A percentile compares a stretch with the other conserved stretches of the same genome.
phyloP scores from a whole-genome alignment of 129 eudicot species.

The Tagetes erecta region DNA sequence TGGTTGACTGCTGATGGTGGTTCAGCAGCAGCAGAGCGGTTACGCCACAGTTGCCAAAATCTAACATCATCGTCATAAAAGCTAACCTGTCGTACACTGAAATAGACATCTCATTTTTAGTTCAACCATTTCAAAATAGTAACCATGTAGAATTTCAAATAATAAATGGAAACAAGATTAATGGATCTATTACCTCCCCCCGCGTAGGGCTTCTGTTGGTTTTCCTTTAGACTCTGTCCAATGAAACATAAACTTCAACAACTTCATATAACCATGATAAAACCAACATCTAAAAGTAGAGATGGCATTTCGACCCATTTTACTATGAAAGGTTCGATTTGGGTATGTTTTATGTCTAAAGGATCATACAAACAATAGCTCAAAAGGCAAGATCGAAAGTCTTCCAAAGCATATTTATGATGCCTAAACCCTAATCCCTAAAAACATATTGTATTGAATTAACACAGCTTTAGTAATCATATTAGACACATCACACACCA shows the following conservation, averaged over 20 bases:
- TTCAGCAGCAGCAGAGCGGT: slow-evolving; percentile 95
- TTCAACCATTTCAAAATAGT: slow-evolving; percentile 23
- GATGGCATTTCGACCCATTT: not conserved
- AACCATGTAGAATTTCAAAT: slow-evolving; percentile 9
- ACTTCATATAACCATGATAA: slow-evolving; percentile 12
- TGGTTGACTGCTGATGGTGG: slow-evolving; percentile 84
- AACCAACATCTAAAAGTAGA: slow-evolving; percentile 24
- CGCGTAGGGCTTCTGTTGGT: slow-evolving; percentile 92
- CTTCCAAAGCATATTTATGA: not conserved
- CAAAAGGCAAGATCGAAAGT: not conserved
- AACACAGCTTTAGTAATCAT: not conserved
- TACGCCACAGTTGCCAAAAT: slow-evolving; percentile 91
- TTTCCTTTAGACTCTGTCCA: slow-evolving; percentile 76
- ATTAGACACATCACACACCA: not conserved
- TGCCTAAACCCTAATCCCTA: not conserved
- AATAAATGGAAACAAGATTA: not conserved
- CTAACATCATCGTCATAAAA: slow-evolving; percentile 95
- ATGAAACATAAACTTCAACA: slow-evolving; percentile 10
- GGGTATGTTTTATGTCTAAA: not conserved
- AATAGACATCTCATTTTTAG: slow-evolving; percentile 33
- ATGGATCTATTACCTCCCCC: slow-evolving; percentile 73
- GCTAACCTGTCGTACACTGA: slow-evolving; percentile 95
- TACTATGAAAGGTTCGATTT: not conserved
- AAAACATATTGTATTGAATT: not conserved
- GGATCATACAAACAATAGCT: slow-evolving; percentile 7